phyloP scores from a whole-genome alignment of 371 early-diverging fungal genomes.

The Parasitella parasitica region DNA sequence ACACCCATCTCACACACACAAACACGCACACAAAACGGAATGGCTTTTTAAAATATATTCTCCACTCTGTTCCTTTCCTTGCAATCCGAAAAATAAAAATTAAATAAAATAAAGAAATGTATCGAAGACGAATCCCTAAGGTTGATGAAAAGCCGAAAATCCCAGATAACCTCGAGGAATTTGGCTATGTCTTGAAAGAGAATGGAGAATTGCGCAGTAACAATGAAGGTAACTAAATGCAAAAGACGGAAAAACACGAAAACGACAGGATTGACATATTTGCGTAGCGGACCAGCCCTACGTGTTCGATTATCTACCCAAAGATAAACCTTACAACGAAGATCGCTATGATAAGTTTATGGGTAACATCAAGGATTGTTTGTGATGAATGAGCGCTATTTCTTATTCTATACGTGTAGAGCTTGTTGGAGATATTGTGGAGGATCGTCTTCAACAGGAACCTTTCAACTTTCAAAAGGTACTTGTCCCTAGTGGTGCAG shows the following conservation, averaged over 20 bases:
- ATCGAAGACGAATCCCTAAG: conserved; percentile 24
- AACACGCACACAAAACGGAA: too few species aligned
- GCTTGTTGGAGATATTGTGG: conserved; percentile 38
- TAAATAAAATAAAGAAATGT: conserved; percentile 4
- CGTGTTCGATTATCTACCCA: conserved; percentile 35
- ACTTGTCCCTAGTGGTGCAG: conserved; percentile 33
- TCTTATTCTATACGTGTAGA: too few species aligned
- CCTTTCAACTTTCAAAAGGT: conserved; percentile 35
- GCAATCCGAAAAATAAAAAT: background rate
- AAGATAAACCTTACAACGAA: conserved; percentile 44
- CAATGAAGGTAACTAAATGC: background rate
- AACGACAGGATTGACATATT: conserved; percentile 1
- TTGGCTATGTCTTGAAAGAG: conserved; percentile 41
- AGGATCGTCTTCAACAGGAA: conserved; percentile 26
- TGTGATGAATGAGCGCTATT: too few species aligned
- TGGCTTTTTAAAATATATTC: background rate
- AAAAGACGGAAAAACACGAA: background rate
- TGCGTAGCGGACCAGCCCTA: conserved; percentile 37
- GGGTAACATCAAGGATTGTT: conserved; percentile 18
- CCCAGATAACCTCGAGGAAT: conserved; percentile 36
- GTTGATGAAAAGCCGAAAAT: conserved; percentile 27
- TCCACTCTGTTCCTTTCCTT: background rate
- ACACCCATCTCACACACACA: too few species aligned
- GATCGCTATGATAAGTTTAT: conserved; percentile 41
- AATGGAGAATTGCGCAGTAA: conserved; percentile 38